Conservation (phyloP, 768 basidiomycete species). For the Hygrophoropsis aurantiaca region DNA sequence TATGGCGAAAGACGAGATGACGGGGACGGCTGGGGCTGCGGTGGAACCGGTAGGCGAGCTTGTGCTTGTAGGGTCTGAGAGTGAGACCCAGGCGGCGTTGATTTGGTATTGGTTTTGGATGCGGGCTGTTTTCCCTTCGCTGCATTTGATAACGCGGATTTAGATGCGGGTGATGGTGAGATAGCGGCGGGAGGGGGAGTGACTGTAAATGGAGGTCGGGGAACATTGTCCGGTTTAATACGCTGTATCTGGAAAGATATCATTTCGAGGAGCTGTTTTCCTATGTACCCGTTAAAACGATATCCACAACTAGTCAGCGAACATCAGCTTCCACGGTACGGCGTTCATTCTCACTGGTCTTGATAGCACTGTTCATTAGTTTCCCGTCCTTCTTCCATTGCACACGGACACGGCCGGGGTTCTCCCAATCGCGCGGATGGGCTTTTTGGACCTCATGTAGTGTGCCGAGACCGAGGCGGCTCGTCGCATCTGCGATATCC, state of each 20-base stretch:
- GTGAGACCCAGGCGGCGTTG: no score
- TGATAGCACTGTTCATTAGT: constrained; percentile 65
- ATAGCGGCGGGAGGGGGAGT: no score
- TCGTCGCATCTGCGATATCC: constrained; percentile 86
- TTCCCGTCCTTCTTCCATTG: constrained; percentile 84
- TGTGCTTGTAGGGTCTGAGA: constrained; percentile 21
- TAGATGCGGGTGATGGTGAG: no score
- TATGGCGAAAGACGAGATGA: constrained; percentile 76
- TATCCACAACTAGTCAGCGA: neutral
- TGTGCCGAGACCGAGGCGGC: constrained; percentile 70
- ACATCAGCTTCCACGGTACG: no score
- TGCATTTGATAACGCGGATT: no score
- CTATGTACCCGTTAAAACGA: constrained; percentile 41
- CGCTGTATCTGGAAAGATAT: constrained; percentile 73
- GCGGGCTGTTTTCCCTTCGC: constrained; percentile 56
- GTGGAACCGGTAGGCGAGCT: constrained; percentile 66
- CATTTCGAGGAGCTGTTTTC: constrained; percentile 77
- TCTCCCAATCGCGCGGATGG: constrained; percentile 97
- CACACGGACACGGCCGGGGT: constrained; percentile 92
- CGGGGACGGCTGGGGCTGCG: constrained; percentile 72
- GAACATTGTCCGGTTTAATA: constrained; percentile 67
- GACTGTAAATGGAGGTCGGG: constrained; percentile 61
- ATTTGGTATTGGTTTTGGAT: no score
- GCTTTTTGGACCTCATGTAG: constrained; percentile 88
- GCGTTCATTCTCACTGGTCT: constrained; percentile 80